A percentile compares a stretch with the other conserved stretches of the same genome.
phyloP scores from a whole-genome alignment of 2,329 filamentous ascomycete species.

The Aspergillus brasiliensis region DNA sequence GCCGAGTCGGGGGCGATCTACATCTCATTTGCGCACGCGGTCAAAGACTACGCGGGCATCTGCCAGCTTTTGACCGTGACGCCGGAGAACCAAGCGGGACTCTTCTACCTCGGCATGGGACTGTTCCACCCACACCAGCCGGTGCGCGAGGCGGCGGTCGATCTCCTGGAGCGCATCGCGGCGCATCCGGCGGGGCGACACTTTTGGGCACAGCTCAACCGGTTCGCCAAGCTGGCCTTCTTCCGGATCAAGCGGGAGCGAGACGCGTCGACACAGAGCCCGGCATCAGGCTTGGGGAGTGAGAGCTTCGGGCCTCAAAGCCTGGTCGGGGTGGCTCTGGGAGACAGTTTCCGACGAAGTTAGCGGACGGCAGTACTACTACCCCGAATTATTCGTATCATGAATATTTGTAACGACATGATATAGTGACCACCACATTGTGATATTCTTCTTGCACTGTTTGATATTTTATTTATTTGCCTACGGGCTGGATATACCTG shows the following conservation, averaged over 20 bases:
- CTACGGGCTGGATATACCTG: constrained; percentile 16
- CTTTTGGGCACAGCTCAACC: constrained; percentile 84
- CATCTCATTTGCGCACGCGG: constrained; percentile 72
- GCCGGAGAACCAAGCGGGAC: constrained; percentile 80
- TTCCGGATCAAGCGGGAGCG: constrained; percentile 72
- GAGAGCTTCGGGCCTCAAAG: constrained; percentile 36
- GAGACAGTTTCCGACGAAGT: constrained; percentile 29
- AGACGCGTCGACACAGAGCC: constrained; percentile 33
- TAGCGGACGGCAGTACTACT: constrained; percentile 13
- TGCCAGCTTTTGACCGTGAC: constrained; percentile 80
- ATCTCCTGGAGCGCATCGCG: constrained; percentile 77
- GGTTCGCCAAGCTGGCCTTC: constrained; percentile 86
- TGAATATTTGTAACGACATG: constrained; percentile 3
- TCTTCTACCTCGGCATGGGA: constrained; percentile 89
- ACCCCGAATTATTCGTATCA: neutral
- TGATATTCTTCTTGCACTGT: constrained; percentile 4
- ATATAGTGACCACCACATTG: neutral
- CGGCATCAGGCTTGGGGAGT: constrained; percentile 23
- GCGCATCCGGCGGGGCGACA: constrained; percentile 89
- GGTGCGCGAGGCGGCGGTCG: constrained; percentile 75
- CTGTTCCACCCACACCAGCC: constrained; percentile 86
- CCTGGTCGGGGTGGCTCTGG: constrained; percentile 40
- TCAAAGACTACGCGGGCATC: constrained; percentile 80
- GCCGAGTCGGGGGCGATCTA: constrained; percentile 82
- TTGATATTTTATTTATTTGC: constrained; percentile 12